A percentile compares a stretch with the other conserved stretches of the same genome.
These are phyloP conservation scores for Platanthera guangdongensis DNA, from an alignment of 106 monocot genomes.

Conservation along the genomic window DNA sequence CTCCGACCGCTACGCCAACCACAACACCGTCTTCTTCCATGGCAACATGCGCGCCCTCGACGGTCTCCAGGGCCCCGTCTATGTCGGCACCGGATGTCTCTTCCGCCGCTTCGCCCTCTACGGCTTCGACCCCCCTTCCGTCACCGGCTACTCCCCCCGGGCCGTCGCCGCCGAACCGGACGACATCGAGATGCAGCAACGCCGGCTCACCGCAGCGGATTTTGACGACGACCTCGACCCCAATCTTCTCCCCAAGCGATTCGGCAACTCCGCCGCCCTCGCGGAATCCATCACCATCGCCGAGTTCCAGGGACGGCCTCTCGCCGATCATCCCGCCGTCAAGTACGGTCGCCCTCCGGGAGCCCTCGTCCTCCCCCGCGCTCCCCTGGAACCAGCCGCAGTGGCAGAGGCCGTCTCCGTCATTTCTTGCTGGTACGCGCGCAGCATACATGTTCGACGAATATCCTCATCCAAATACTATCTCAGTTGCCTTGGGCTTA, in stretches of 20 bases:
- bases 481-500: neutral
- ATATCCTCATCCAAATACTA: neutral
- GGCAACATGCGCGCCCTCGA: slow-evolving; percentile 76
- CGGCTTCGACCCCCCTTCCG: slow-evolving; percentile 49
- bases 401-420: slow-evolving; percentile 68
- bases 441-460: neutral
- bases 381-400: slow-evolving; percentile 34
- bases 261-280: slow-evolving; percentile 48
- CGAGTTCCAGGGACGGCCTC: slow-evolving; percentile 52
- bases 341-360: slow-evolving; percentile 60
- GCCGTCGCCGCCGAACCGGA: neutral
- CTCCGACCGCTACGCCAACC: slow-evolving; percentile 75
- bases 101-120: slow-evolving; percentile 59
- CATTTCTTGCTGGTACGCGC: slow-evolving; percentile 51
- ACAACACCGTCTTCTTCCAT: slow-evolving; percentile 77
- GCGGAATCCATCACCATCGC: slow-evolving; percentile 42
- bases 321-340: slow-evolving; percentile 49
- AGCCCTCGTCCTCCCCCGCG: slow-evolving; percentile 26
- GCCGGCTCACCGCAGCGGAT: slow-evolving; percentile 25
- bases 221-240: slow-evolving; percentile 24
- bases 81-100: slow-evolving; percentile 62
- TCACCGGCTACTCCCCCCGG: slow-evolving; percentile 19
- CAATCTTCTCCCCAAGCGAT: slow-evolving; percentile 27
- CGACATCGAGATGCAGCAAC: slow-evolving; percentile 19
- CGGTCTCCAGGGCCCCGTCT: slow-evolving; percentile 61